A percentile compares a stretch with the other conserved stretches of the same genome.
Conservation (phyloP, 495 filamentous ascomycete genomes). For the Penicillium egyptiacum region DNA sequence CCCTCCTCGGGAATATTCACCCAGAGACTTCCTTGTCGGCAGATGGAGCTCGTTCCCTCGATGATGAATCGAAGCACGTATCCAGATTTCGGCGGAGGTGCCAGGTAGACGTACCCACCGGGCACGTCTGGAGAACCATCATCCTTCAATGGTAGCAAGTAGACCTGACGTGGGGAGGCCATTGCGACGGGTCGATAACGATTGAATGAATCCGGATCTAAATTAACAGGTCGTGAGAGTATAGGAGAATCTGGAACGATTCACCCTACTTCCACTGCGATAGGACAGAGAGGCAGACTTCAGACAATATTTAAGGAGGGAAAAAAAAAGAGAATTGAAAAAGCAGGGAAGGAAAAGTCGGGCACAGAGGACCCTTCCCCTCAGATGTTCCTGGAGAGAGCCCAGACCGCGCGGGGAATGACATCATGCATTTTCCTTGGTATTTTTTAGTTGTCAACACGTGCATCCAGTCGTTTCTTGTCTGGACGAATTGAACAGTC, state of each 20-base stretch:
- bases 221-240: constrained; percentile 6
- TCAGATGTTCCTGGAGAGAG: constrained; percentile 16
- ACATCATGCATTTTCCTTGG: constrained; percentile 15
- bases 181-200: constrained; percentile 22
- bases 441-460: neutral
- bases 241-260: constrained; percentile 10
- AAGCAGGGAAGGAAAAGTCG: constrained; percentile 6
- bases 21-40: constrained; percentile 89
- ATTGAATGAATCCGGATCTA: constrained; percentile 1
- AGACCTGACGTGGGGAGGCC: constrained; percentile 55
- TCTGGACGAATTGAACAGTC: neutral
- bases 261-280: constrained; percentile 7
- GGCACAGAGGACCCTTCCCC: constrained; percentile 7
- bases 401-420: constrained; percentile 12
- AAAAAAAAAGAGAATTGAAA: neutral
- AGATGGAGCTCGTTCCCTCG: constrained; percentile 94
- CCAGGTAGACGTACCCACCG: constrained; percentile 87
- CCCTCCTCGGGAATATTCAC: constrained; percentile 85
- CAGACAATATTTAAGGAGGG: neutral
- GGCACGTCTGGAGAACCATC: constrained; percentile 87
- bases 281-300: neutral
- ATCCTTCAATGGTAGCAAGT: constrained; percentile 86
- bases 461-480: neutral
- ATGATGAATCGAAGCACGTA: constrained; percentile 88
- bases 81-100: constrained; percentile 66